Evolutionary conservation across 1,284 basidiomycete genomes (phyloP).

Genomic region (Austroboletus rostrupii): DNA sequence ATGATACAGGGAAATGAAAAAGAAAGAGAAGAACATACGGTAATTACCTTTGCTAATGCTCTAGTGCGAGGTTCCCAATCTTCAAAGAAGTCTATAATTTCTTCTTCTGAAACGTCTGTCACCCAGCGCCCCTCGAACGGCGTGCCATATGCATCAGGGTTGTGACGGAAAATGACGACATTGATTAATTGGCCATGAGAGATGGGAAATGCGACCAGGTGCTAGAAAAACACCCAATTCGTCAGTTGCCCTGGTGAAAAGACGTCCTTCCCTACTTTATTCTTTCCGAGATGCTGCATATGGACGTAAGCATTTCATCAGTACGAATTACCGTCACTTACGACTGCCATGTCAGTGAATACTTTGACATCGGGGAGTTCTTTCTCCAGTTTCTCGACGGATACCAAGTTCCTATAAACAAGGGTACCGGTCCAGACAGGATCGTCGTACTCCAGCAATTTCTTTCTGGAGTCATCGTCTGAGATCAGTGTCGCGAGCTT

Average conservation of each 20-base stretch:
- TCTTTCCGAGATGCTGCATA: conserved; percentile 41
- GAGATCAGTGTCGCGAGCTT: conserved; percentile 4
- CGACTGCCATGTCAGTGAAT: conserved; percentile 34
- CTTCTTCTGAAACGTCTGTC: conserved; percentile 27
- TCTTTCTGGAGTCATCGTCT: conserved; percentile 6
- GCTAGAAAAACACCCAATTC: conserved; percentile 23
- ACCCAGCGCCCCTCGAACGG: conserved; percentile 36
- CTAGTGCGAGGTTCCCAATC: conserved; percentile 42
- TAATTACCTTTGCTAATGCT: conserved; percentile 37
- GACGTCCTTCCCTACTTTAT: conserved; percentile 33
- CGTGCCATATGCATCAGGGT: conserved; percentile 34
- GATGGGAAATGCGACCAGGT: conserved; percentile 43
- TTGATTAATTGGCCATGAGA: conserved; percentile 41
- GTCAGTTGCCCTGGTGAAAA: background rate
- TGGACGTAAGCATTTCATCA: background rate
- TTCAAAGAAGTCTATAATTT: conserved; percentile 30
- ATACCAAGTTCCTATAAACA: conserved; percentile 18
- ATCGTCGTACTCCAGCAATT: conserved; percentile 11
- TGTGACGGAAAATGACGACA: conserved; percentile 36
- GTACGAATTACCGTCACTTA: conserved; percentile 17
- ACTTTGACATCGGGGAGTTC: conserved; percentile 33
- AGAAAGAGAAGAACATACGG: background rate
- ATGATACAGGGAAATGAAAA: background rate
- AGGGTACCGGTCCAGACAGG: conserved; percentile 22
- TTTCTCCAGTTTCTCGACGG: conserved; percentile 10